These are phyloP conservation scores for Zalerion maritima DNA, from an alignment of 495 filamentous ascomycete species.

Conservation along the genomic window DNA sequence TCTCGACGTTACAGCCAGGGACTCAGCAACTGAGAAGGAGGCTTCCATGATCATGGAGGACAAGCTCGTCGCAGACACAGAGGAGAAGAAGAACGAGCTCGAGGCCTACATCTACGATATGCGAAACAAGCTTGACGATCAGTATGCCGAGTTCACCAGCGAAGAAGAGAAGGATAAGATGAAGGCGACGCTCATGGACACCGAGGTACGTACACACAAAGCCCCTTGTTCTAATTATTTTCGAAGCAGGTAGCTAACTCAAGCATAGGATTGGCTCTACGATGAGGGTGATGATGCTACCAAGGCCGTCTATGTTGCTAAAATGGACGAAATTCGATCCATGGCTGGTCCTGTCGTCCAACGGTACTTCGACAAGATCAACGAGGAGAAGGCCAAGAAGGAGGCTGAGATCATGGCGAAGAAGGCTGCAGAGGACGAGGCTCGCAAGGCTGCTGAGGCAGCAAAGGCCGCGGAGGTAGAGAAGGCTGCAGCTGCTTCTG, in stretches of 20 bases:
- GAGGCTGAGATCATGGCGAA: slow-evolving; percentile 77
- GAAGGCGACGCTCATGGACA: slow-evolving; percentile 58
- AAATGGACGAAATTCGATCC: slow-evolving; percentile 90
- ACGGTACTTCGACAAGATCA: slow-evolving; percentile 86
- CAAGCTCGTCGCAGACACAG: slow-evolving; percentile 94
- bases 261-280: slow-evolving; percentile 91
- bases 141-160: slow-evolving; percentile 73
- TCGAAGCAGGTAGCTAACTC: slow-evolving; percentile 4
- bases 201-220: slow-evolving; percentile 51
- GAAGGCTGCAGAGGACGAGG: slow-evolving; percentile 53
- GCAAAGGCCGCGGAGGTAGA: slow-evolving; percentile 28
- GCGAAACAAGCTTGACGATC: slow-evolving; percentile 82
- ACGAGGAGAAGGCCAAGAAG: slow-evolving; percentile 69
- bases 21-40: slow-evolving; percentile 61
- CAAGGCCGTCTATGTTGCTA: slow-evolving; percentile 82
- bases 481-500: slow-evolving; percentile 18
- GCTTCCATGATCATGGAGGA: slow-evolving; percentile 90
- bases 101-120: slow-evolving; percentile 95
- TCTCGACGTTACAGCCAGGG: slow-evolving; percentile 53
- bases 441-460: slow-evolving; percentile 31
- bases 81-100: slow-evolving; percentile 99
- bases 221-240: slow-evolving; percentile 9
- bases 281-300: slow-evolving; percentile 92
- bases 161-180: slow-evolving; percentile 89
- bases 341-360: slow-evolving; percentile 84